Evolutionary conservation across 2,329 filamentous ascomycete genomes (phyloP), one percentile per base, ranked within the genome.

Genomic region (Aspergillus uvarum): DNA sequence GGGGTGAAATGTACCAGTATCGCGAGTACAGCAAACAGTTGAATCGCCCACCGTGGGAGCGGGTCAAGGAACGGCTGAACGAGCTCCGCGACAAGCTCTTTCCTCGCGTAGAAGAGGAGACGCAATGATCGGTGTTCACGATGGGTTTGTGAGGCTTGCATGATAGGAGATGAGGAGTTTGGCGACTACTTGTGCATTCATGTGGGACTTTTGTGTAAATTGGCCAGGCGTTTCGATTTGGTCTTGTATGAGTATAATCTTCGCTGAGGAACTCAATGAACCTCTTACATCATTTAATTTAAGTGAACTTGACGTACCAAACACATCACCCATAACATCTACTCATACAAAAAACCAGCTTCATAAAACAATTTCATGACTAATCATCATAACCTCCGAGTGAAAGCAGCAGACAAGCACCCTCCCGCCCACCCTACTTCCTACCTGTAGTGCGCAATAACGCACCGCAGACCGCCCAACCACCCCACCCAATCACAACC

Each of bases 1-100:
- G 94, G 94, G 89, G 89, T 42, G 95, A 99, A 79, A 97, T 99
- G 87, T 96, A 96, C 79, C 89, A 90, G 74, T 99, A 92, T 80
- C 90, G 93, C 55, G 88, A 96, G 75, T 84, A 96, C 71, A 96
- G 92, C 80, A 94, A 96, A 75, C 88, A 87, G 77, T 84, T 97
- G 63, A 97, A 97, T 80, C 86, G 92, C 54, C 90, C 86, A 54
- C 82, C 79, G 58, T 97, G 92, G 91, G 90, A 96, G 79, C 84
- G 81, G 66, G 79, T 79, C 55, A 74, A 74, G 56, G 75, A 77
- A 53, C 58, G 54, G 8, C 22, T 72, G 11, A 51, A 53, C 16
- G 68, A 59, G 11, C 29, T 66, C 19, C 71, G 68, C 26, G 66
- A 66, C 19, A 62, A 63, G 57, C 26, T 70, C 6, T 70, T 68